A percentile compares a stretch with the other conserved stretches of the same genome.
Conservation (phyloP, 306 rosid species). For the Rosa rugosa region DNA sequence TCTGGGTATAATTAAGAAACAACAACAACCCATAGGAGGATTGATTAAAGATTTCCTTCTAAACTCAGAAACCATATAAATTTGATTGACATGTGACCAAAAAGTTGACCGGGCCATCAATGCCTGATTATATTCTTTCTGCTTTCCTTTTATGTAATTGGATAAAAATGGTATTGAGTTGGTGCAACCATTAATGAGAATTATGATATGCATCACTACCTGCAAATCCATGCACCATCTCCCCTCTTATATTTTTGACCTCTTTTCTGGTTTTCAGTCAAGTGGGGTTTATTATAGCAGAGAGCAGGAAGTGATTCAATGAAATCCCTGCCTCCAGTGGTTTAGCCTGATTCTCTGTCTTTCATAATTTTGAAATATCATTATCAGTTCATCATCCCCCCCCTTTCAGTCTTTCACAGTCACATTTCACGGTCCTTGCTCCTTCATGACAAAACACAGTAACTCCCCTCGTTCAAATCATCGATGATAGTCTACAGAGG, state of each 20-base stretch:
- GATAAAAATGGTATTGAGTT: not conserved
- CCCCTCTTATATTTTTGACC: not conserved
- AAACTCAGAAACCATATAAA: slow-evolving; percentile 13
- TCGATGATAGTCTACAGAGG: slow-evolving; percentile 27
- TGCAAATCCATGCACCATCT: slow-evolving; percentile 40
- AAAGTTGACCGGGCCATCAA: slow-evolving; percentile 31
- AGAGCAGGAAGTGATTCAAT: not conserved
- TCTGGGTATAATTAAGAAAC: not conserved
- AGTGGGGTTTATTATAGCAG: not conserved
- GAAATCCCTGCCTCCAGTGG: not conserved
- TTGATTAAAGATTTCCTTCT: too few species aligned
- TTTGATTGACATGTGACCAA: slow-evolving; percentile 27
- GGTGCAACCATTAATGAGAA: slow-evolving; percentile 1
- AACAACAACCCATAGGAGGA: not conserved
- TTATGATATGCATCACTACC: slow-evolving; percentile 16
- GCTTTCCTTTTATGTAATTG: not conserved
- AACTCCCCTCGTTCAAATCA: slow-evolving; percentile 19
- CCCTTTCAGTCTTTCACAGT: not conserved
- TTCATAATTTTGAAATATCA: slow-evolving; percentile 24
- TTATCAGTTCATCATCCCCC: slow-evolving; percentile 1
- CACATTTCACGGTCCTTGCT: slow-evolving; percentile 33
- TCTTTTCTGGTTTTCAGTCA: not conserved
- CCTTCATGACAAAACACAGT: slow-evolving; percentile 10
- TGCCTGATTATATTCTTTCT: slow-evolving; percentile 6
- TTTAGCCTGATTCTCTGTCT: slow-evolving; percentile 28